Evolutionary conservation across 2,329 filamentous ascomycete genomes (phyloP), one percentile per base, ranked within the genome.

Genomic region (Stachybotrys chartarum): DNA sequence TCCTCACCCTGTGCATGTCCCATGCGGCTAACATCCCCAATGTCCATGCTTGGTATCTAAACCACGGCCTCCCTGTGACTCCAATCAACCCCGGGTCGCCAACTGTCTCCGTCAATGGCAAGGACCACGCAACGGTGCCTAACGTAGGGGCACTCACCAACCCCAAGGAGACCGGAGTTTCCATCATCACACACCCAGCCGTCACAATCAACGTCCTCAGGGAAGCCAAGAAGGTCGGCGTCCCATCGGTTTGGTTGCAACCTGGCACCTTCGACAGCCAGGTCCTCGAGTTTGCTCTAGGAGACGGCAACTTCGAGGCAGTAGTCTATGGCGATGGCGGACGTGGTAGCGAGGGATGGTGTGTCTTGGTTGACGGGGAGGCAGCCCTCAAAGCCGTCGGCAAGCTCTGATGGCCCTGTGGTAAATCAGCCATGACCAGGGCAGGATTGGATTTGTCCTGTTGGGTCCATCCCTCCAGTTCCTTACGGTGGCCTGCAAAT

Each of bases 41-140:
- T 95, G 91, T 97, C 61, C 90, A 97, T 68, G 83, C 83, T 14
- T 97, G 93, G 93, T 97, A 97, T 72, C 81, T 90, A 55, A 69
- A 78, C 39, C 90, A 91, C 73, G 78, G 79, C 44, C 82, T 97
- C 46, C 84, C 87, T 7, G 90, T 87, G 5, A 91, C 85, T 1
- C 91, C 93, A 10, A 81, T 97, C 70, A 97, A 97, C 73, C 92
- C 93, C 0, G 78, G 79, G 51, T 75, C 82, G 4, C 67, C 84
- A 7, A 76, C 78, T 56, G 87, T 97, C 66, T 75, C 77, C n/a
- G 82, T 90, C 32, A 66, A 65, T 50, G 72, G 75, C 46, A 75
- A 78, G 59, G 74, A 81, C 52, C 82, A 91, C 72, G 63, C 80
- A 31, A 87, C 91, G 2, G 75, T 88, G 24, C 68, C 86, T 1